Conservation (phyloP, 225 moss, liverwort and hornwort genomes). For the Rhytidiadelphus loreus region DNA sequence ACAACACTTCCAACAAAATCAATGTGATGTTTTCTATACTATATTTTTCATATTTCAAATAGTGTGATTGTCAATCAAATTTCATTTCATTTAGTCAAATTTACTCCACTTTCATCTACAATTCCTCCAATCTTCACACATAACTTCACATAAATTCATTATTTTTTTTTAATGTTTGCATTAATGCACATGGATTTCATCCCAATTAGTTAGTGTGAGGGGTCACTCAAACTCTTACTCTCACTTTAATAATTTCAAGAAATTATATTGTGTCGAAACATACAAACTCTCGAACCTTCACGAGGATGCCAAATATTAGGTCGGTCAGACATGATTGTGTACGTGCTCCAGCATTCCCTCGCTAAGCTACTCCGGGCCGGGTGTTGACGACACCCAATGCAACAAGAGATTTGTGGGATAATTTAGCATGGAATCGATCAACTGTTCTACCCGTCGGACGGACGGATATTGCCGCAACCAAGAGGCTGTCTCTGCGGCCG, state of each 20-base stretch:
- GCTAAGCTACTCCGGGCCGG: too few relatives aligned
- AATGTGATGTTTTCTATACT: too few relatives aligned
- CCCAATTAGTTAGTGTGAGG: background rate
- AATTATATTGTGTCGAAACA: background rate
- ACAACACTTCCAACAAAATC: background rate
- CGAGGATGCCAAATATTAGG: background rate
- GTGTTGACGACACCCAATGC: background rate
- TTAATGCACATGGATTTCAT: too few relatives aligned
- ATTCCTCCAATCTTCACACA: background rate
- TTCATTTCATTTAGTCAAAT: background rate
- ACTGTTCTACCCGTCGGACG: background rate
- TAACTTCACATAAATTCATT: background rate
- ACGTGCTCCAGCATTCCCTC: background rate
- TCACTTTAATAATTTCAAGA: background rate
- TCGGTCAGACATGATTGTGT: too few relatives aligned
- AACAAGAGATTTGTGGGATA: background rate
- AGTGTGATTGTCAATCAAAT: background rate
- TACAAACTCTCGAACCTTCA: background rate
- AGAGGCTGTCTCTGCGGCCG: background rate
- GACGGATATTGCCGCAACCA: background rate
- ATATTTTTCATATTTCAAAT: background rate
- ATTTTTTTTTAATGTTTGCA: background rate
- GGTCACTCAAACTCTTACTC: background rate
- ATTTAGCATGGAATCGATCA: background rate
- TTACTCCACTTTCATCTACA: background rate